Evolutionary conservation across 139 green algal species (phyloP).

Genomic region (Spirogloea muscicola): DNA sequence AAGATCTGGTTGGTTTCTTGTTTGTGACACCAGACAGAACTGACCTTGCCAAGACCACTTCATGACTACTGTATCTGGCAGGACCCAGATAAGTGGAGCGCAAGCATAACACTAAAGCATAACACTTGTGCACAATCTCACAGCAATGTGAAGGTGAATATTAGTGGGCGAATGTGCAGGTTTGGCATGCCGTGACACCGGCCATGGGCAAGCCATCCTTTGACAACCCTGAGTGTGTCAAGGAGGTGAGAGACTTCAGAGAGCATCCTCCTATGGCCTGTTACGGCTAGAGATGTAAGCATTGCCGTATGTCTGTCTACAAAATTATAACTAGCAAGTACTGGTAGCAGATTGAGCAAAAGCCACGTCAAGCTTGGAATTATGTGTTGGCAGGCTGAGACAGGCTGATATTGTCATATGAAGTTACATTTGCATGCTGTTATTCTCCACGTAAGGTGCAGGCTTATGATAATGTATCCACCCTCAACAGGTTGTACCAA

Average conservation of each 20-base stretch:
- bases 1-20: conserved; percentile 6
- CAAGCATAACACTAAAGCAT: not conserved
- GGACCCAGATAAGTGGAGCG: not conserved
- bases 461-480: no score
- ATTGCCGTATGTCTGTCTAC: no score
- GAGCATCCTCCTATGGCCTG: no score
- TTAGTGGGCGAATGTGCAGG: not conserved
- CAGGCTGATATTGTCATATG: no score
- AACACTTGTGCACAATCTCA: not conserved
- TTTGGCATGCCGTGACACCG: conserved; percentile 38
- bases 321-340: no score
- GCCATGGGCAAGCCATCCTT: conserved; percentile 42
- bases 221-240: conserved; percentile 22
- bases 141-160: not conserved
- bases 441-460: no score
- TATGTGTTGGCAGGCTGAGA: no score
- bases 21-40: not conserved
- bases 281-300: no score
- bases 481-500: no score
- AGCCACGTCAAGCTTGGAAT: no score
- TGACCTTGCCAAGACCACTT: not conserved
- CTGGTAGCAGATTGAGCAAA: no score
- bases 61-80: not conserved
- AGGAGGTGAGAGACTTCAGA: conserved; percentile 44
- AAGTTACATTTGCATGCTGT: no score